Base-by-base conservation (phyloP, 179 eudicot genomes). In the Drosera spatulata region DNA sequence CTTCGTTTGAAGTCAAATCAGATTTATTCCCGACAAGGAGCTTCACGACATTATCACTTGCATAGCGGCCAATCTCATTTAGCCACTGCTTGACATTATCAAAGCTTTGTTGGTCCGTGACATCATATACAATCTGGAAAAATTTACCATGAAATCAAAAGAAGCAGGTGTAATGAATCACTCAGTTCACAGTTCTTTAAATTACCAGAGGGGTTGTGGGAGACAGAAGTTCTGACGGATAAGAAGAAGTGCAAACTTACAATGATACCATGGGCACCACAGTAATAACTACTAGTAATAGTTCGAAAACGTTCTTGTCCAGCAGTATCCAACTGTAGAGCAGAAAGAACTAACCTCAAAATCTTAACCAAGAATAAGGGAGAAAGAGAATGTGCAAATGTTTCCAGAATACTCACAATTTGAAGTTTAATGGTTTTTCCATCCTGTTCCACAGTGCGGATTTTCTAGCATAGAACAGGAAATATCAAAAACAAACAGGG, bases 251-350 rank as follows among this genome's bases (percentile, higher is more conserved):
- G 33, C 1, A 22, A 59, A 61, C 83, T 74, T 65, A 79, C 76
- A 11, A 79, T 73, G 42, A 79, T 75, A 50, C 80, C 83, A 61
- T 79, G 83, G 59, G 83, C 83, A 63, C 83, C 83, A 22, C 80
- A 74, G 61, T 79, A 79, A 73, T 79, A 79, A 46, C 80, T 75
- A 55, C 83, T 75, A 10, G 83, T 79, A 58, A 79, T 69, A 43
- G 83, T 79, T 51, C 77, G 55, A 66, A 79, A 79, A 53, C 77
- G 79, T 56, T 79, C 80, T 63, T 79, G 83, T 56, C 83, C 80
- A 63, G 80, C 83, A 48, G 79, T 75, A 68, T 75, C 79, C 79
- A 75, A 75, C 79, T 75, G 52, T 37, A 56, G 13, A 45, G 39
- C 6, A 53, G 38, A 10, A 54, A 11, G 33, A 55, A 41, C 10